A percentile compares a stretch with the other conserved stretches of the same genome.
Conservation (phyloP, 1,284 basidiomycete genomes). For the Apiotrichum domesticum region DNA sequence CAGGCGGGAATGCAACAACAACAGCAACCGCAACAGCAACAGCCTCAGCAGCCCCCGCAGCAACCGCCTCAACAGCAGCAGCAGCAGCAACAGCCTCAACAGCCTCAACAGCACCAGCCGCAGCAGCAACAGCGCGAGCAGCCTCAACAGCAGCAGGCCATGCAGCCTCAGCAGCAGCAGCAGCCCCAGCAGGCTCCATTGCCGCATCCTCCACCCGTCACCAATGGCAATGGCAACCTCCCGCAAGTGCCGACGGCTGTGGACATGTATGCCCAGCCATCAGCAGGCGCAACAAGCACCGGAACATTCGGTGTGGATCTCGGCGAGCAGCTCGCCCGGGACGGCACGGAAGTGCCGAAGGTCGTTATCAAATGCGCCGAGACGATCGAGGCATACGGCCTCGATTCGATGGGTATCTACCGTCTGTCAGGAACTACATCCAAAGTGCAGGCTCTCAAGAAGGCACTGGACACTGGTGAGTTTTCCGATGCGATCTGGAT, state of each 20-base stretch:
- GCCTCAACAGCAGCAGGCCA: background rate
- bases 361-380: constrained; percentile 84
- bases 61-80: constrained; percentile 52
- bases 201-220: constrained; percentile 38
- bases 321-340: constrained; percentile 82
- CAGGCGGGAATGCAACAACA: background rate
- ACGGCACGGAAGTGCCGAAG: constrained; percentile 79
- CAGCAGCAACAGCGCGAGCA: background rate
- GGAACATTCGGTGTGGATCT: constrained; percentile 86
- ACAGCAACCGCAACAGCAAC: background rate
- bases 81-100: background rate
- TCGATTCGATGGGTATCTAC: constrained; percentile 85
- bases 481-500: constrained; percentile 53
- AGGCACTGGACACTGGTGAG: constrained; percentile 76
- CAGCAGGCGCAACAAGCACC: constrained; percentile 29
- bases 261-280: constrained; percentile 18
- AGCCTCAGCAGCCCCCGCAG: constrained; percentile 42
- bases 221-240: constrained; percentile 12
- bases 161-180: constrained; percentile 6
- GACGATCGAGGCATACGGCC: constrained; percentile 80
- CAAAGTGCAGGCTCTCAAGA: constrained; percentile 77
- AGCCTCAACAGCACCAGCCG: background rate
- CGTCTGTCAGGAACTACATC: constrained; percentile 86
- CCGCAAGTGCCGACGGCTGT: background rate
- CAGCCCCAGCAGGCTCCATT: constrained; percentile 24